Base-by-base conservation (phyloP, 1,284 basidiomycete species). In the Crepidotus sp. region DNA sequence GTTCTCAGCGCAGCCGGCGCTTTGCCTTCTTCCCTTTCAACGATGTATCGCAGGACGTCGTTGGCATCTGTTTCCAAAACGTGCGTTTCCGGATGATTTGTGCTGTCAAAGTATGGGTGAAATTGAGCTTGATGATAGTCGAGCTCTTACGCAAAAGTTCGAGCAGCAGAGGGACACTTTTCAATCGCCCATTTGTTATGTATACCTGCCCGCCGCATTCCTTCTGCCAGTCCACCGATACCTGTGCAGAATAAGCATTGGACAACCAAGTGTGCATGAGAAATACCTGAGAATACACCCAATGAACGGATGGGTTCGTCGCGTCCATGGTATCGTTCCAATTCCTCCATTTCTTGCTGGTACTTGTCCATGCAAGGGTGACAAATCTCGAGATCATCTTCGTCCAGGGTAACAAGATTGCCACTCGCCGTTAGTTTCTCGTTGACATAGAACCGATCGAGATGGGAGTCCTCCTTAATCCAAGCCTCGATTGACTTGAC, bases 141-240 rank as follows among this genome's bases (percentile, higher is more conserved):
- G 17, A 33, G n/a, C 11, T 27, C 42, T 42, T 25, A 49, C 52
- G 6, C 7, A 24, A 46, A 53, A 3, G 52, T 53, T 15, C 37
- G 2, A 1, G 35, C 41, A 3, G 52, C 52, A 9, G 45, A 36
- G 5, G 19, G 2, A 9, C 32, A 31, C 7, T 33, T 15, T 13
- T 53, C 52, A 11, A 51, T 33, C 0, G 46, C 46, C 43, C 46
- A 49, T 6, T 22, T 29, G 4, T 36, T 45, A 14, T 46, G 25
- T 6, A 49, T 10, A 3, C 31, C 37, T 2, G 44, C 24, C 17
- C 17, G 25, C 5, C 22, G 11, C 41, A 53, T 19, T 8, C 52
- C 52, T 19, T 32, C 26, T 2, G 46, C 39, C 3, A 53, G 27
- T 6, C 52, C 52, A 14, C 52, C 52, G 0, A 46, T 44, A 8